Percentiles rank a stretch among this genome's conserved stretches.
Conservation (phyloP, 106 monocot genomes). For the Hemerocallis citrina region DNA sequence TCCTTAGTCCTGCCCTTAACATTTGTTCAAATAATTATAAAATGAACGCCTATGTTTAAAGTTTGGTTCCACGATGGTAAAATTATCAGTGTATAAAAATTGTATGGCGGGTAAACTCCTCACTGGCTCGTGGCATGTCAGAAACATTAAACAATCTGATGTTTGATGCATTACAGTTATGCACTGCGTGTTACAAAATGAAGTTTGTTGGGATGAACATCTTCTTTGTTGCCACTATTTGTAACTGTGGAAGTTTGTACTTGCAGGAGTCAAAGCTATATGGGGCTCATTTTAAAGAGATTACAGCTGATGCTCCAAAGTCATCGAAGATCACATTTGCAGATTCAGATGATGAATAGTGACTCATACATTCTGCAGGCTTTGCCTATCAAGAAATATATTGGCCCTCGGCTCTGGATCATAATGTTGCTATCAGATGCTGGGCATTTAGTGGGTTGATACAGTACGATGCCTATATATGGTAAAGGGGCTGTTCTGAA, state of each 20-base stretch:
- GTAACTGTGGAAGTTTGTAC: not conserved
- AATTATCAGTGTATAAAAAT: not conserved
- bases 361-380: not conserved
- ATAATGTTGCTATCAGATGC: too few relatives aligned
- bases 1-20: too few relatives aligned
- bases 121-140: not conserved
- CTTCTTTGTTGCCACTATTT: not conserved
- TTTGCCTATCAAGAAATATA: too few relatives aligned
- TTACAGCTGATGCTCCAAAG: conserved; percentile 76
- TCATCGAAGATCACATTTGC: conserved; percentile 76
- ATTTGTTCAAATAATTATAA: not conserved
- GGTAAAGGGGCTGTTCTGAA: too few relatives aligned
- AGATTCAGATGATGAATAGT: conserved; percentile 75
- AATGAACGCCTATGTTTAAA: not conserved
- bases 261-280: conserved; percentile 87
- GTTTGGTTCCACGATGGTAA: not conserved
- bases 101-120: not conserved
- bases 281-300: conserved; percentile 86
- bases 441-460: too few relatives aligned
- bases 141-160: not conserved
- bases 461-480: too few relatives aligned
- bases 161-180: not conserved
- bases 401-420: too few relatives aligned
- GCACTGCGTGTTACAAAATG: too few relatives aligned
- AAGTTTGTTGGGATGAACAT: not conserved